Conservation (phyloP, 2,329 filamentous ascomycete species). For the Corniculantispora saksenae region DNA sequence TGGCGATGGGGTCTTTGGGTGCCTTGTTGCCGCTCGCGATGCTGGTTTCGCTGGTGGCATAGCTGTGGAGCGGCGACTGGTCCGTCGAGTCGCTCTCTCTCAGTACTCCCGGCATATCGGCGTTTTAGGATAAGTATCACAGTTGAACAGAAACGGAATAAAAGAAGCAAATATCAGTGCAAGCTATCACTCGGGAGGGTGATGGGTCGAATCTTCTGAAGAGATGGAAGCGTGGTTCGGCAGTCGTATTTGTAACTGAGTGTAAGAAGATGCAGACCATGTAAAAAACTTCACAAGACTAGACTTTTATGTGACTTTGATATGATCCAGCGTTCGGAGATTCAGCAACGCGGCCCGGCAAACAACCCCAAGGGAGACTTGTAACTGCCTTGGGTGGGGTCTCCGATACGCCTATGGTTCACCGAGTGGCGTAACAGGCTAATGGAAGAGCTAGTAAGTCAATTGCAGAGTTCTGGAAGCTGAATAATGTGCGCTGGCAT, state of each 20-base stretch:
- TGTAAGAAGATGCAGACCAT: not conserved
- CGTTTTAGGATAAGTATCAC: no score
- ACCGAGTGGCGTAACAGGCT: not conserved
- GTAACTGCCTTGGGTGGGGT: not conserved
- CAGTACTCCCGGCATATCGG: not conserved
- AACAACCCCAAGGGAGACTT: not conserved
- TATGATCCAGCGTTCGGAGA: not conserved
- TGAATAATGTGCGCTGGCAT: not conserved
- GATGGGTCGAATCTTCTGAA: not conserved
- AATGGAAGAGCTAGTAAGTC: not conserved
- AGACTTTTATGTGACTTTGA: not conserved
- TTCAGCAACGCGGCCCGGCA: no score
- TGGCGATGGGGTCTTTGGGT: slow-evolving; percentile 13
- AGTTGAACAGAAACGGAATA: no score
- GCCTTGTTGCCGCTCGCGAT: not conserved
- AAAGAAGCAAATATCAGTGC: no score
- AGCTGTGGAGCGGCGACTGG: not conserved
- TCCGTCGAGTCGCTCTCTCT: not conserved
- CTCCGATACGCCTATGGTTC: not conserved
- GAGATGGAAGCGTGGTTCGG: not conserved
- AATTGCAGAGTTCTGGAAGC: not conserved
- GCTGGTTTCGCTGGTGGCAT: not conserved
- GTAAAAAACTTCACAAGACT: not conserved
- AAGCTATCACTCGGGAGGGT: no score
- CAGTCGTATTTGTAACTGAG: not conserved